These are phyloP conservation scores for Starmerella khaoyaiensis DNA, from an alignment of 805 yeast species.

Conservation along the genomic window DNA sequence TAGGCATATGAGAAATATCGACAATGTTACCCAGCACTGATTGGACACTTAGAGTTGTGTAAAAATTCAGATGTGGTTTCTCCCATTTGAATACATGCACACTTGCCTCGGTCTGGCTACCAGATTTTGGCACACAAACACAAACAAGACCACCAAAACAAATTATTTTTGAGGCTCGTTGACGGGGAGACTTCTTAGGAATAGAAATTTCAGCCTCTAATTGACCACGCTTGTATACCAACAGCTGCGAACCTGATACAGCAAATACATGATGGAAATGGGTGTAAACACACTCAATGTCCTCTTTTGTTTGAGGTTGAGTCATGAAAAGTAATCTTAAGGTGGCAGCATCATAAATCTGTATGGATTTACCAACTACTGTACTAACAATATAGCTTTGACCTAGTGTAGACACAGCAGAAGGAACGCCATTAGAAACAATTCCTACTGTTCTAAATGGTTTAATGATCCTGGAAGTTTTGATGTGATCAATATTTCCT, in stretches of 20 bases:
- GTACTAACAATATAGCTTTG: conserved; percentile 78
- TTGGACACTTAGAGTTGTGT: conserved; percentile 49
- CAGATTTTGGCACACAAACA: conserved; percentile 34
- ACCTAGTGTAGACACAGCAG: conserved; percentile 80
- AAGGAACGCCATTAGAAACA: conserved; percentile 76
- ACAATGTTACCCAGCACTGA: conserved; percentile 60
- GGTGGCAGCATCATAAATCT: conserved; percentile 78
- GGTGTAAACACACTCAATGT: conserved; percentile 60
- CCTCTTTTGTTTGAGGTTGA: conserved; percentile 55
- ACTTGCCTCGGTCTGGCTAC: conserved; percentile 21
- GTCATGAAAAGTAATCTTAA: conserved; percentile 78
- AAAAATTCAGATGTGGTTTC: conserved; percentile 37
- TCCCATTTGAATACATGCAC: conserved; percentile 44
- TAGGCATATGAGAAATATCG: conserved; percentile 68
- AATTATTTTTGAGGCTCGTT: conserved; percentile 36
- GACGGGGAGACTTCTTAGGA: conserved; percentile 25
- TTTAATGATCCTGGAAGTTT: conserved; percentile 10
- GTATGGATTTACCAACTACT: conserved; percentile 78
- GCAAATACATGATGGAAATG: conserved; percentile 78
- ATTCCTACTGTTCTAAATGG: conserved; percentile 45
- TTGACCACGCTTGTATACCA: conserved; percentile 72
- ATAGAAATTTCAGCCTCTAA: conserved; percentile 35
- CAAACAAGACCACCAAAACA: conserved; percentile 72
- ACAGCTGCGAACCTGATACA: conserved; percentile 56
- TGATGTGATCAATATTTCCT: background rate